Percentiles rank a stretch among this genome's conserved stretches.
phyloP scores from a whole-genome alignment of 352 stramenopile species.

The Phytopythium ostracodes region DNA sequence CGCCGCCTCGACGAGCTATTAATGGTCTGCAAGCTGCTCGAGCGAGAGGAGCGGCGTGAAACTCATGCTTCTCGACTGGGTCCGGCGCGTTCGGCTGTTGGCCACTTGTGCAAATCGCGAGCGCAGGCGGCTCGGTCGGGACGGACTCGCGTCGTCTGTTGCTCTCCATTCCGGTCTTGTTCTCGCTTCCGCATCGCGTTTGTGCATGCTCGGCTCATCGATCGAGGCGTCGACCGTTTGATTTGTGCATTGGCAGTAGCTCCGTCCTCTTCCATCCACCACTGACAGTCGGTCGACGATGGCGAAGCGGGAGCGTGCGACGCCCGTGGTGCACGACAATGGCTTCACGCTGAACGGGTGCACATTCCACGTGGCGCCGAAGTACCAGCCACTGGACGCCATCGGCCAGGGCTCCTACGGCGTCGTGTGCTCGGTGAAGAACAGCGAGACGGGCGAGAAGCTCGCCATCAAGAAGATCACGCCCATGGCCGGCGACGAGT shows the following conservation, averaged over 20 bases:
- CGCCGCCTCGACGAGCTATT: not conserved
- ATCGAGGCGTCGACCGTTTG: not conserved
- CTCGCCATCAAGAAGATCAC: constrained; percentile 93
- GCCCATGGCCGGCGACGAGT: constrained; percentile 87
- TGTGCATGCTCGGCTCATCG: not conserved
- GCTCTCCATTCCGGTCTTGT: constrained; percentile 5
- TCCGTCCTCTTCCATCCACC: too few species aligned
- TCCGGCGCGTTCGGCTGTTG: not conserved
- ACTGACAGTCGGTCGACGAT: constrained; percentile 16
- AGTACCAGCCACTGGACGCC: constrained; percentile 80
- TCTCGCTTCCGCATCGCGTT: not conserved
- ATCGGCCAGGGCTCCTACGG: constrained; percentile 94
- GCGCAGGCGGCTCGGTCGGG: not conserved
- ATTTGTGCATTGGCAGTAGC: not conserved
- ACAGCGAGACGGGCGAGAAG: constrained; percentile 73
- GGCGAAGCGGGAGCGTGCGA: constrained; percentile 57
- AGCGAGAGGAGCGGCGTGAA: not conserved
- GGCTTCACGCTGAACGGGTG: constrained; percentile 84
- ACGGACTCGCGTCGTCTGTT: not conserved
- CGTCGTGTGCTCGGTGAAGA: constrained; percentile 88
- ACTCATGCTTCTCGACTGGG: constrained; percentile 3
- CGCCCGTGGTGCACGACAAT: constrained; percentile 55
- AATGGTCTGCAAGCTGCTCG: not conserved
- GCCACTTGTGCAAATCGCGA: constrained; percentile 10
- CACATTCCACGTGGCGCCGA: constrained; percentile 75